These are phyloP conservation scores for Scorias spongiosa DNA, from an alignment of 2,329 filamentous ascomycete species.

Conservation along the genomic window DNA sequence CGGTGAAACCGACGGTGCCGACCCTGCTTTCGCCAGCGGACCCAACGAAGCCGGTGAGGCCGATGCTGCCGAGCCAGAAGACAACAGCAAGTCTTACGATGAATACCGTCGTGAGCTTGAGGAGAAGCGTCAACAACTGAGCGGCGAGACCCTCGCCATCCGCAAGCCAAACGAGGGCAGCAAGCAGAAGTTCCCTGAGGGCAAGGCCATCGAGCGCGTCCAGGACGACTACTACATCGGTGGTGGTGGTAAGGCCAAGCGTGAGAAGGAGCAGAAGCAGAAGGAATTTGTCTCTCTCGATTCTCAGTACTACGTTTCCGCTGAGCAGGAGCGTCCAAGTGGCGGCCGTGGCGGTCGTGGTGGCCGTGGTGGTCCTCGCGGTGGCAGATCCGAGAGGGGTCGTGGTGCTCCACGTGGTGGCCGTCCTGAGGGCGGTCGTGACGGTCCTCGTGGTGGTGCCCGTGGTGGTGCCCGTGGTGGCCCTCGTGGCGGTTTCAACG, in stretches of 20 bases:
- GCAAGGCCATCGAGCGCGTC: conserved; percentile 47
- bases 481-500: conserved; percentile 12
- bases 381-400: conserved; percentile 23
- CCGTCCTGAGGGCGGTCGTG: conserved; percentile 26
- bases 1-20: conserved; percentile 22
- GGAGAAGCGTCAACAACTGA: conserved; percentile 62
- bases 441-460: conserved; percentile 17
- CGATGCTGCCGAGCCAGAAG: conserved; percentile 31
- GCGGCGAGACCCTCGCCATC: conserved; percentile 49
- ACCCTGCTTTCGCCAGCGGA: conserved; percentile 30
- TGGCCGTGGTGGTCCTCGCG: conserved; percentile 26
- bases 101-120: conserved; percentile 70
- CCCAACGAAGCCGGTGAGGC: conserved; percentile 22
- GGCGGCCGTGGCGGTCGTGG: conserved; percentile 37
- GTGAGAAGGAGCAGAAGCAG: conserved; percentile 71
- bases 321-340: conserved; percentile 34
- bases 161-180: conserved; percentile 87
- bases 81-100: conserved; percentile 79
- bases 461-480: conserved; percentile 21
- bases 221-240: conserved; percentile 63
- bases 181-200: conserved; percentile 88
- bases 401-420: conserved; percentile 29
- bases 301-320: conserved; percentile 47
- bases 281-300: conserved; percentile 86
- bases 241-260: conserved; percentile 57